Percentiles rank a stretch among this genome's conserved stretches.
phyloP scores from a whole-genome alignment of 2,329 filamentous ascomycete species.

The Coniochaeta sp. region DNA sequence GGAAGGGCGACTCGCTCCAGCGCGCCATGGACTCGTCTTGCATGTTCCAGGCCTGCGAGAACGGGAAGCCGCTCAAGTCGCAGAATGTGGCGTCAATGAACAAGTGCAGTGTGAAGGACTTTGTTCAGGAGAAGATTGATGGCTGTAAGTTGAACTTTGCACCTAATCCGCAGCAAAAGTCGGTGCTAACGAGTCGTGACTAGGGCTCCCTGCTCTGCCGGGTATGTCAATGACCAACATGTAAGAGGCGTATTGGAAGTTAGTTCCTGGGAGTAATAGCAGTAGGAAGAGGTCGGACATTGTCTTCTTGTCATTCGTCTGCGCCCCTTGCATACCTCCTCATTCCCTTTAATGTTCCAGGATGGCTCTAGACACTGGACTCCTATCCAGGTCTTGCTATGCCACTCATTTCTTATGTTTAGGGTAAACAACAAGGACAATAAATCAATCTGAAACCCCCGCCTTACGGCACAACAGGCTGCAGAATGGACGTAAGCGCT shows the following conservation, averaged over 20 bases:
- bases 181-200: neutral
- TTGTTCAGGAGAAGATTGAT: conserved; percentile 22
- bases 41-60: conserved; percentile 25
- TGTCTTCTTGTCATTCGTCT: neutral
- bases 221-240: neutral
- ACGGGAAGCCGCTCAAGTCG: conserved; percentile 21
- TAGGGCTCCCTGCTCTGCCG: conserved; percentile 1
- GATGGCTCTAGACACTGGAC: neutral
- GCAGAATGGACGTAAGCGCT: too few species aligned
- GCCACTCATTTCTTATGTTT: too few species aligned
- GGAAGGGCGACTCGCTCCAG: conserved; percentile 24
- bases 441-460: too few species aligned
- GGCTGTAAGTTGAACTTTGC: conserved; percentile 12
- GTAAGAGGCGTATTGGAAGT: neutral
- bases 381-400: too few species aligned
- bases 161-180: neutral
- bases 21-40: conserved; percentile 21
- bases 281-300: neutral
- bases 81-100: conserved; percentile 25
- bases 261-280: neutral
- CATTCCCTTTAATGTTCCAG: neutral
- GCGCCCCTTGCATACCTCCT: neutral
- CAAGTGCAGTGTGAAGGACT: conserved; percentile 19
- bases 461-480: too few species aligned
- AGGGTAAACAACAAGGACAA: too few species aligned